Evolutionary conservation across 148 eudicot genomes (phyloP).

Genomic region (Spergularia marina): DNA sequence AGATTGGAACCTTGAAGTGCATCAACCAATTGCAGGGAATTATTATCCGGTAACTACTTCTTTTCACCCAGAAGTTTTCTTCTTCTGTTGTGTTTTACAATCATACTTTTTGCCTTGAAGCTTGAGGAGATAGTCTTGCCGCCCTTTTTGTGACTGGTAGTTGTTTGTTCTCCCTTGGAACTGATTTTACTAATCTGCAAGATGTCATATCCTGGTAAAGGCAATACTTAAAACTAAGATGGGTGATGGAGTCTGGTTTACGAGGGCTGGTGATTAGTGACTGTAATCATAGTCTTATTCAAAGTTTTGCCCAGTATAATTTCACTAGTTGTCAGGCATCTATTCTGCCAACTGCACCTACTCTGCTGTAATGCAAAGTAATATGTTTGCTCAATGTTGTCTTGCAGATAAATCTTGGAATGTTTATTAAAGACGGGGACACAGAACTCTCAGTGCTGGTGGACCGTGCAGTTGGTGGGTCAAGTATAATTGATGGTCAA

Average conservation of each 20-base stretch:
- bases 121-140: neutral
- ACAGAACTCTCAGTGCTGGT: constrained; percentile 69
- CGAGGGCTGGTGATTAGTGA: no score
- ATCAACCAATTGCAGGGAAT: constrained; percentile 73
- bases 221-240: neutral
- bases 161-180: neutral
- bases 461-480: constrained; percentile 77
- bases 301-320: neutral
- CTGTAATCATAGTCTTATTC: neutral
- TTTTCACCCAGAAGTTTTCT: neutral
- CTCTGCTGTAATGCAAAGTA: neutral
- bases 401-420: constrained; percentile 62
- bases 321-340: neutral
- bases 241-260: neutral
- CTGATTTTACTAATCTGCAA: neutral
- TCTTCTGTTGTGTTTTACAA: neutral
- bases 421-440: constrained; percentile 56
- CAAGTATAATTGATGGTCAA: constrained; percentile 71
- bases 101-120: neutral
- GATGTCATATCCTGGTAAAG: neutral
- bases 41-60: constrained; percentile 63
- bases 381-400: constrained; percentile 1
- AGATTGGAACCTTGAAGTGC: constrained; percentile 68
- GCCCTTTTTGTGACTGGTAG: neutral
- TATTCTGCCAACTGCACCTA: neutral